Evolutionary conservation across 345 rosid species (phyloP).

Genomic region (Firmiana major): DNA sequence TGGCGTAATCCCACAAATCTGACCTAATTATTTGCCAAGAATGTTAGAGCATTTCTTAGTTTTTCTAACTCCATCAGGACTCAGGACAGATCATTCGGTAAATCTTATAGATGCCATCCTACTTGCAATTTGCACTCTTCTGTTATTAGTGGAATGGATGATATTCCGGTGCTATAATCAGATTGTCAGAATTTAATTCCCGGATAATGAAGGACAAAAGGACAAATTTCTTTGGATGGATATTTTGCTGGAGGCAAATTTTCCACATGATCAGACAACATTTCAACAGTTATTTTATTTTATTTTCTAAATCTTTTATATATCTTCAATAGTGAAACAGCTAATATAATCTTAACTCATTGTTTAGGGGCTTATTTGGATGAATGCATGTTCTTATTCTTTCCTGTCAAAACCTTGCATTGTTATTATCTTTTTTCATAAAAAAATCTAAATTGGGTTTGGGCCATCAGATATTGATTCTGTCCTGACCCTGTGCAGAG

Average conservation of each 20-base stretch:
- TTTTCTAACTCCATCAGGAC: not conserved
- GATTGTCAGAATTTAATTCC: not conserved
- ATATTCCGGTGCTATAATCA: not conserved
- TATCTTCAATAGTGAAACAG: not conserved
- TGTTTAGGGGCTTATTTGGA: not conserved
- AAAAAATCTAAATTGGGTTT: not conserved
- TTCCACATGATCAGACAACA: not conserved
- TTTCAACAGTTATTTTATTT: not conserved
- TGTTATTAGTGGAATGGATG: not conserved
- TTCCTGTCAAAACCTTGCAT: not conserved
- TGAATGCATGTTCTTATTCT: not conserved
- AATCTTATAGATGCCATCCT: not conserved
- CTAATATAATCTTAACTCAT: not conserved
- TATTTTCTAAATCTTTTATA: not conserved
- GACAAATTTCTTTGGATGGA: not conserved
- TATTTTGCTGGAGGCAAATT: not conserved
- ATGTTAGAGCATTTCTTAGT: not conserved
- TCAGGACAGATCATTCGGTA: not conserved
- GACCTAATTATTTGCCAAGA: not conserved
- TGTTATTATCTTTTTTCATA: not conserved
- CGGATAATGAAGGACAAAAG: not conserved
- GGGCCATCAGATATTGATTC: not conserved
- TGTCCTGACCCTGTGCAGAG: slow-evolving; percentile 22
- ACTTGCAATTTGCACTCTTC: not conserved
- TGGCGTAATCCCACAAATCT: not conserved